phyloP scores from a whole-genome alignment of 805 yeast genomes.

The Ogataea trehaloabstinens region DNA sequence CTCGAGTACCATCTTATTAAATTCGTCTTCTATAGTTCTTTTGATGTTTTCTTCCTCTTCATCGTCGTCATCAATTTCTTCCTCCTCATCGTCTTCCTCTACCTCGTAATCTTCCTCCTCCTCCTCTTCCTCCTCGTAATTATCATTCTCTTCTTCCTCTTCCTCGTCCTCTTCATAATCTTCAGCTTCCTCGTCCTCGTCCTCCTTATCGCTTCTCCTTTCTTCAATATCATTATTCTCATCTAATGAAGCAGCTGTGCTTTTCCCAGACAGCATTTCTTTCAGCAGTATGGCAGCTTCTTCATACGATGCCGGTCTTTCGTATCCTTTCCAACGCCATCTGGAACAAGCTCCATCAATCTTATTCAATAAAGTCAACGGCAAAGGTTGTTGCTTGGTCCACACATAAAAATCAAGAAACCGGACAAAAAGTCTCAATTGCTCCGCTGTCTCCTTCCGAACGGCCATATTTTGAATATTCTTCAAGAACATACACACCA shows the following conservation, averaged over 20 bases:
- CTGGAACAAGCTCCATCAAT: conserved; percentile 41
- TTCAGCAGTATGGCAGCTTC: conserved; percentile 15
- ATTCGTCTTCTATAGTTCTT: conserved; percentile 11
- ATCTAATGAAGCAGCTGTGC: neutral
- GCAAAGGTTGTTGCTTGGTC: conserved; percentile 61
- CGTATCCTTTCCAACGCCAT: conserved; percentile 31
- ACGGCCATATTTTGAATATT: conserved; percentile 16
- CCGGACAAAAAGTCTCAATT: conserved; percentile 41
- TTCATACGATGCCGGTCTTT: conserved; percentile 20
- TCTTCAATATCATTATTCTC: conserved; percentile 14
- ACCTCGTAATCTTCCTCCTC: conserved; percentile 13
- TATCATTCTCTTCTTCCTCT: conserved; percentile 20
- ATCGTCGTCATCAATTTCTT: conserved; percentile 6
- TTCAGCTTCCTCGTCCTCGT: conserved; percentile 17
- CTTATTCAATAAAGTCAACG: conserved; percentile 57
- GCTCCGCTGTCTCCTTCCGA: conserved; percentile 11
- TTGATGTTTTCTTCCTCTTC: conserved; percentile 21
- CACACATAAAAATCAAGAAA: conserved; percentile 71
- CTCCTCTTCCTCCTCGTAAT: conserved; percentile 17
- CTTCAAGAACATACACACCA: conserved; percentile 46
- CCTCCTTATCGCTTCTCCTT: conserved; percentile 12
- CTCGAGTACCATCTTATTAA: neutral
- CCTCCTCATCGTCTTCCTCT: conserved; percentile 16
- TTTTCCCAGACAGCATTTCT: conserved; percentile 8
- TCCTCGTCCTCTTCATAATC: conserved; percentile 6